A percentile compares a stretch with the other conserved stretches of the same genome.
Conservation (phyloP, 306 rosid genomes). For the Lablab purpureus region DNA sequence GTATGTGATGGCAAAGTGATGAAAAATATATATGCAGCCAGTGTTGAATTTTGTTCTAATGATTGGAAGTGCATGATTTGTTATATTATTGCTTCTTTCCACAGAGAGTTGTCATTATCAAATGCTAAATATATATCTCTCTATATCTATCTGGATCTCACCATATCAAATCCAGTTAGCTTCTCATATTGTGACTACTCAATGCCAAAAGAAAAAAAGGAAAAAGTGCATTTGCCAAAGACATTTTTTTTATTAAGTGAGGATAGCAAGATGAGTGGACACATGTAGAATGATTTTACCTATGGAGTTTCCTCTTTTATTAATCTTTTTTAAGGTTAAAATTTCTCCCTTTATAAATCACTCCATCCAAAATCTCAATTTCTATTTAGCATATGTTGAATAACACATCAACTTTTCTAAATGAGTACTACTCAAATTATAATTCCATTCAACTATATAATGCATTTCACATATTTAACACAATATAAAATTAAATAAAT, state of each 20-base stretch:
- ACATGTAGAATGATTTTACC: not conserved
- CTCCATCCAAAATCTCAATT: too few species aligned
- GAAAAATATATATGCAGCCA: not conserved
- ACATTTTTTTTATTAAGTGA: not conserved
- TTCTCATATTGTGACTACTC: conserved; percentile 7
- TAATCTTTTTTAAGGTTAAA: too few species aligned
- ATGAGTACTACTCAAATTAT: too few species aligned
- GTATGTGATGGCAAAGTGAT: not conserved
- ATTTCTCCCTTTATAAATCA: too few species aligned
- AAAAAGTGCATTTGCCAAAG: not conserved
- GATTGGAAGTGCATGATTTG: conserved; percentile 27
- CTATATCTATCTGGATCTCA: conserved; percentile 9
- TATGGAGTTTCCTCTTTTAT: too few species aligned
- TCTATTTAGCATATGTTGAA: too few species aligned
- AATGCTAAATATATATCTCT: conserved; percentile 1
- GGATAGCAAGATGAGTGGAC: not conserved
- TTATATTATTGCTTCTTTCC: not conserved
- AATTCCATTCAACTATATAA: too few species aligned
- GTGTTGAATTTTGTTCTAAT: conserved; percentile 11
- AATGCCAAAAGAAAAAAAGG: not conserved
- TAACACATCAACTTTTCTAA: too few species aligned
- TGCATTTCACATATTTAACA: too few species aligned
- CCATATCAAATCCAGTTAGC: not conserved
- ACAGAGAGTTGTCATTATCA: conserved; percentile 27
- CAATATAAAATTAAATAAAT: too few species aligned